Evolutionary conservation across 345 rosid species (phyloP).

Genomic region (Brassica incana): DNA sequence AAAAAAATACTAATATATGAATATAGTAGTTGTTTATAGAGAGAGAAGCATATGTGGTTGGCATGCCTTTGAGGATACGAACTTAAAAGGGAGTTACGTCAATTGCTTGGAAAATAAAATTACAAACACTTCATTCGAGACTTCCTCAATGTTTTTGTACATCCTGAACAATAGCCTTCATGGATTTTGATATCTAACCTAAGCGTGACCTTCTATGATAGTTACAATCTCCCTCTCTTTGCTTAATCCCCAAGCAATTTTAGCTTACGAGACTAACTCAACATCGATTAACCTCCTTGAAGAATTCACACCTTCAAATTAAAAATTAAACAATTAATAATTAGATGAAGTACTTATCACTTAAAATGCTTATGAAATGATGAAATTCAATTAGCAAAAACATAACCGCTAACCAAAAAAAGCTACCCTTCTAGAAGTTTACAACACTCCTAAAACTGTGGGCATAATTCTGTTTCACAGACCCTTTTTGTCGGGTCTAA

Average conservation of each 20-base stretch:
- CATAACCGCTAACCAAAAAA: not conserved
- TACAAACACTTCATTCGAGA: conserved; percentile 25
- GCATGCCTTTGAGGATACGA: conserved; percentile 42
- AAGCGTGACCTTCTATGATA: conserved; percentile 38
- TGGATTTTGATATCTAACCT: conserved; percentile 42
- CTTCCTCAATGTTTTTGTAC: conserved; percentile 10
- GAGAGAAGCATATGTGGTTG: conserved; percentile 19
- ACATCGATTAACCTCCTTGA: conserved; percentile 17
- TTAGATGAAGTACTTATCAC: conserved; percentile 25
- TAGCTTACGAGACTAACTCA: conserved; percentile 31
- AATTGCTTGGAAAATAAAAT: conserved; percentile 39
- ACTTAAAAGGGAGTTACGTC: conserved; percentile 33
- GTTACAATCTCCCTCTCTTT: conserved; percentile 35
- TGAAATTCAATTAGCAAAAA: conserved; percentile 9
- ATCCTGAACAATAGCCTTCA: conserved; percentile 19
- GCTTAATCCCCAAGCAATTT: conserved; percentile 38
- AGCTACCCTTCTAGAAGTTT: conserved; percentile 2
- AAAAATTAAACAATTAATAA: not conserved
- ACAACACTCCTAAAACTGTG: not conserved
- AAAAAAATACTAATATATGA: not conserved
- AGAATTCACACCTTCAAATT: conserved; percentile 24
- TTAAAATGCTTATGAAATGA: conserved; percentile 23
- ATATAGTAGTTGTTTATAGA: not conserved
- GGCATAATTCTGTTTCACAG: not conserved
- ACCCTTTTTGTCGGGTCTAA: not conserved